Evolutionary conservation across 176 grass and related monocot genomes (phyloP).

Genomic region (Raddia guianensis): DNA sequence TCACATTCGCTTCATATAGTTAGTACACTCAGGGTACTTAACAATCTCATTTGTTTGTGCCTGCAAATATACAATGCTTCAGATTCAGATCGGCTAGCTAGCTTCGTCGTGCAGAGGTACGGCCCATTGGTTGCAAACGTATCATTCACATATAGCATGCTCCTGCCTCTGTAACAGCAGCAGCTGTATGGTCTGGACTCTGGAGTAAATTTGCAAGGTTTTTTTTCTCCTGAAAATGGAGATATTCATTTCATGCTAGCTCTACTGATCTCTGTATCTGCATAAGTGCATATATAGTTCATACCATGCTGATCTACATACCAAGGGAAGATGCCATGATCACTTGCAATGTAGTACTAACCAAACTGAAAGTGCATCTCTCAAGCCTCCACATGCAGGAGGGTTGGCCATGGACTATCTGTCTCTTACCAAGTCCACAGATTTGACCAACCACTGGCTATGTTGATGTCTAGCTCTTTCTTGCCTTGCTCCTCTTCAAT

Average conservation of each 20-base stretch:
- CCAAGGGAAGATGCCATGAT: not conserved
- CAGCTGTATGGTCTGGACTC: not conserved
- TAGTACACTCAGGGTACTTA: not conserved
- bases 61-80: not conserved
- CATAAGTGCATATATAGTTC: not conserved
- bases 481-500: slow-evolving; percentile 20
- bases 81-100: slow-evolving; percentile 37
- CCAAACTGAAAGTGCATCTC: slow-evolving; percentile 7
- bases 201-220: not conserved
- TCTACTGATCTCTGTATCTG: too few relatives aligned
- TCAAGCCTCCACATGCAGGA: slow-evolving; percentile 39
- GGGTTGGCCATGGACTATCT: slow-evolving; percentile 50
- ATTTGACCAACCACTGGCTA: slow-evolving; percentile 29
- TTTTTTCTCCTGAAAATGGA: not conserved
- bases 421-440: slow-evolving; percentile 28
- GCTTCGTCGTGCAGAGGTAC: slow-evolving; percentile 30
- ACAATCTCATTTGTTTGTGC: not conserved
- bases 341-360: slow-evolving; percentile 10
- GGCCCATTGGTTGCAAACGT: not conserved
- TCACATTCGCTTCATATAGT: not conserved
- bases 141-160: slow-evolving; percentile 12
- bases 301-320: not conserved
- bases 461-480: not conserved
- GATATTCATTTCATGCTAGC: not conserved
- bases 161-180: slow-evolving; percentile 10